Conservation (phyloP, 257 asterid genomes). For the Nyctanthes arbortristis region DNA sequence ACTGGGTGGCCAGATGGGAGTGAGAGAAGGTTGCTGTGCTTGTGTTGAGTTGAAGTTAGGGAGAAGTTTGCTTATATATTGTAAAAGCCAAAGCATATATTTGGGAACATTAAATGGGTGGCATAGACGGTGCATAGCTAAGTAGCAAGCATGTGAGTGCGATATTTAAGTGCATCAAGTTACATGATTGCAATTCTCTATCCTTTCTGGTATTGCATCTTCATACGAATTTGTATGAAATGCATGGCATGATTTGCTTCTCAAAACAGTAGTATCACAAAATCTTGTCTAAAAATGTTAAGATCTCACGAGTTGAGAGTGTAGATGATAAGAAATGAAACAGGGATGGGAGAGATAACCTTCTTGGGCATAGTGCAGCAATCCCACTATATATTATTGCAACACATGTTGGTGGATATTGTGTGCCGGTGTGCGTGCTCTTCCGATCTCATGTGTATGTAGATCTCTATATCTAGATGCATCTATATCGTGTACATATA, state of each 20-base stretch:
- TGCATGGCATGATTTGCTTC: slow-evolving; percentile 39
- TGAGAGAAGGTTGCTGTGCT: slow-evolving; percentile 20
- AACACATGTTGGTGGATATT: slow-evolving; percentile 8
- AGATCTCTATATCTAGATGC: slow-evolving; percentile 8
- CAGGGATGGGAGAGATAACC: slow-evolving; percentile 61
- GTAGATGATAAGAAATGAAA: slow-evolving; percentile 61
- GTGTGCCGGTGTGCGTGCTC: neutral
- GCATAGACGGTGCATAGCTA: slow-evolving; percentile 44
- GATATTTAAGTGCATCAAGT: slow-evolving; percentile 24
- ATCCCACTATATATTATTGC: slow-evolving; percentile 47
- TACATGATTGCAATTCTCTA: slow-evolving; percentile 37
- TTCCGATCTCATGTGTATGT: too few species aligned
- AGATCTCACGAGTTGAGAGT: slow-evolving; percentile 52
- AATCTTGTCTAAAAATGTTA: slow-evolving; percentile 22
- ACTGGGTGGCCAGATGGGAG: too few species aligned
- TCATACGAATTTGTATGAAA: slow-evolving; percentile 79
- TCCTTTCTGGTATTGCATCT: slow-evolving; percentile 24
- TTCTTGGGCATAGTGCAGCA: slow-evolving; percentile 75
- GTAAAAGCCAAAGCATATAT: slow-evolving; percentile 24
- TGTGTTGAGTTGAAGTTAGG: slow-evolving; percentile 39
- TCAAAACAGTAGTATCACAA: slow-evolving; percentile 23
- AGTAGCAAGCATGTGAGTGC: slow-evolving; percentile 46
- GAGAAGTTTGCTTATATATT: slow-evolving; percentile 55
- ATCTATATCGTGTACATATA: slow-evolving; percentile 4
- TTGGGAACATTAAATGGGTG: slow-evolving; percentile 45